Evolutionary conservation across 306 rosid genomes (phyloP).

Genomic region (barrel medic (Medicago truncatula)): MtrunA17r5.0-ANR NC_053048.1:34820501-34821000

Average conservation of each 20-base stretch:
- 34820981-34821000: conserved; percentile 92
- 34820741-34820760: conserved; percentile 46
- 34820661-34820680: conserved; percentile 72
- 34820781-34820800: neutral
- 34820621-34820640: conserved; percentile 87
- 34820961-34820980: conserved; percentile 61
- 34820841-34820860: conserved; percentile 26
- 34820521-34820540: conserved; percentile 45
- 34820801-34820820: conserved; percentile 15
- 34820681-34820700: conserved; percentile 89
- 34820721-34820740: conserved; percentile 34
- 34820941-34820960: conserved; percentile 31
- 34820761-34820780: neutral
- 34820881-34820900: neutral
- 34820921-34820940: conserved; percentile 60
- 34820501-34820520: neutral
- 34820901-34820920: neutral
- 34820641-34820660: conserved; percentile 84
- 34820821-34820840: conserved; percentile 35
- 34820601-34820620: conserved; percentile 39
- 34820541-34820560: conserved; percentile 44
- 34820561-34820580: conserved; percentile 32
- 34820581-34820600: conserved; percentile 36
- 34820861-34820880: neutral
- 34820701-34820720: conserved; percentile 43